Percentiles rank a stretch among this genome's conserved stretches.
phyloP scores from a whole-genome alignment of 208 protist species.

The Leishmania martiniquensis region DNA sequence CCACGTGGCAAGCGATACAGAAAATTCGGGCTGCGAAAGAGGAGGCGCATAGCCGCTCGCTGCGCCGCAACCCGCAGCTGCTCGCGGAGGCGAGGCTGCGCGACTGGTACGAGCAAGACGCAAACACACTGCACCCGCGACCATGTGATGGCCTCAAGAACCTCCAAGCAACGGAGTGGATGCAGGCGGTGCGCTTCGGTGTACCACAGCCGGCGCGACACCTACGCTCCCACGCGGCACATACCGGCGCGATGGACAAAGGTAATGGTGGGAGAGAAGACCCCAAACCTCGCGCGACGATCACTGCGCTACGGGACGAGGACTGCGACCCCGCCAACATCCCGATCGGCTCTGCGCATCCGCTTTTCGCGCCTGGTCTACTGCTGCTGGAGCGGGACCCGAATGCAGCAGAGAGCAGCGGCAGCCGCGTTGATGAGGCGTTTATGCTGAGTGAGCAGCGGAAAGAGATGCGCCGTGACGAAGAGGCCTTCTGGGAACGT shows the following conservation, averaged over 20 bases:
- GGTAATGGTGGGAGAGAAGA: neutral
- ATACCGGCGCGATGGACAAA: neutral
- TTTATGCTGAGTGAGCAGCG: conserved; percentile 62
- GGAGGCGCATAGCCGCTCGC: conserved; percentile 58
- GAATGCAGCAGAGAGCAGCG: neutral
- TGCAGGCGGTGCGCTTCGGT: conserved; percentile 79
- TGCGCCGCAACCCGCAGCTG: conserved; percentile 60
- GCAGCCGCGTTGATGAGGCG: conserved; percentile 40
- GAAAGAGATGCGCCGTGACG: conserved; percentile 78
- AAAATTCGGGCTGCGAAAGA: conserved; percentile 73
- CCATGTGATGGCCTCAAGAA: conserved; percentile 59
- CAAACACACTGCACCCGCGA: conserved; percentile 59
- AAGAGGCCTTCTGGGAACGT: conserved; percentile 85
- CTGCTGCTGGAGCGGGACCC: conserved; percentile 64
- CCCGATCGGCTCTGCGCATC: conserved; percentile 74
- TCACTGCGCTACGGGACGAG: conserved; percentile 39
- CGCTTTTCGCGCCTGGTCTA: conserved; percentile 66
- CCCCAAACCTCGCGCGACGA: neutral
- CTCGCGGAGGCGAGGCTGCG: conserved; percentile 40
- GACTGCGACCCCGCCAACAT: conserved; percentile 60
- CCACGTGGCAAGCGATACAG: conserved; percentile 68
- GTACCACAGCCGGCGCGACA: conserved; percentile 32
- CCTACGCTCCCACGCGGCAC: neutral
- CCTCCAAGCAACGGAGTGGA: conserved; percentile 73
- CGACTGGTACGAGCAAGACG: conserved; percentile 87